Percentiles rank a stretch among this genome's conserved stretches.
These are phyloP conservation scores for Solanum ossicruentum DNA, from an alignment of 257 asterid genomes.

Conservation along the genomic window DNA sequence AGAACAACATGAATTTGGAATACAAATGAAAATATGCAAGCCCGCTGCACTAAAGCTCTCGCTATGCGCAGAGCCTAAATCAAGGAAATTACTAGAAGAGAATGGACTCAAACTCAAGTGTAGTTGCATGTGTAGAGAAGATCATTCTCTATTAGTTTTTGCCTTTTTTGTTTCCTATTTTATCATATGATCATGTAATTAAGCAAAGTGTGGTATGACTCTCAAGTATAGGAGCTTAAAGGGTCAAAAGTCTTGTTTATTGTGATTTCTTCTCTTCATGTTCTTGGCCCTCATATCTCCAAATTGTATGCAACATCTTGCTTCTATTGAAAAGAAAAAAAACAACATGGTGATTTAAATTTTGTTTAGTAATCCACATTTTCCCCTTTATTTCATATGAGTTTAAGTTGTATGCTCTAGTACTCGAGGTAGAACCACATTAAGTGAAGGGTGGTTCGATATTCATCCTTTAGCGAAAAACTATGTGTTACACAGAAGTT, in stretches of 20 bases:
- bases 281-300: background rate
- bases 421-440: background rate
- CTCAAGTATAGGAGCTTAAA: background rate
- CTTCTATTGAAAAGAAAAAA: background rate
- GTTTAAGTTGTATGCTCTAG: background rate
- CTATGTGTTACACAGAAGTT: too few relatives aligned
- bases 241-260: background rate
- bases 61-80: background rate
- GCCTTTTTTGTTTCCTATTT: background rate
- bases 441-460: background rate
- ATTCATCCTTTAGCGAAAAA: too few relatives aligned
- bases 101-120: background rate
- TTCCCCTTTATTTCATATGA: background rate
- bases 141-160: background rate
- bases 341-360: background rate
- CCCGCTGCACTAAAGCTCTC: too few relatives aligned
- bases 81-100: background rate
- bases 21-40: slow-evolving; percentile 42
- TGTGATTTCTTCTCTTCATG: background rate
- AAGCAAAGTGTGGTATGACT: background rate
- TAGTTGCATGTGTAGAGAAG: background rate
- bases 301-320: background rate
- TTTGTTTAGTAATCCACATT: background rate
- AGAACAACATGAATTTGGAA: slow-evolving; percentile 96
- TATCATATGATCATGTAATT: background rate